Base-by-base conservation (phyloP, 2,329 filamentous ascomycete genomes). In the Phaeoacremonium minimum region DNA sequence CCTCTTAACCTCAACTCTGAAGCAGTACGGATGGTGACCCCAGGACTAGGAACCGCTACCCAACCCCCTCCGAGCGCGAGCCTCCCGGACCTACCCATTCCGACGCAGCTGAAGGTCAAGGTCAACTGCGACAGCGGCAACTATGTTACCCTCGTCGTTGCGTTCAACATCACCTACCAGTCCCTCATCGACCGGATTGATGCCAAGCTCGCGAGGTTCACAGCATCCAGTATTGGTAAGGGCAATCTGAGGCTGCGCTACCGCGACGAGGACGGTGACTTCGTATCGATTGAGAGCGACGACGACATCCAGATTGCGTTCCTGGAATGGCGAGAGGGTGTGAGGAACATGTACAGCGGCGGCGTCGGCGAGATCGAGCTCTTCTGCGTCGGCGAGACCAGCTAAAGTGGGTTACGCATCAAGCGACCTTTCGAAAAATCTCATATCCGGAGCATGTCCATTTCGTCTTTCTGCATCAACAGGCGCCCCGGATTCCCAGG, bases 221-320 rank as follows among this genome's bases (percentile, higher is more conserved):
- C 88, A 15, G 83, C 76, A 49, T 85, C 87, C 55, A 90, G 85
- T 36, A 90, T 96, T 52, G 82, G 82, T 49, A 84, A 80, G 53
- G 86, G 87, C 44, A 83, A 84, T 47, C 79, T 96, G 49, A 88
- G 89, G 63, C 69, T 98, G 38, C 86, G 89, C 44, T 98, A 97
- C 61, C 77, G 83, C 35, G 93, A 98, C 54, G 85, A 90, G 53
- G 93, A 98, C 47, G 87, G 87, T 33, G 93, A 97, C 53, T 91
- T 84, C 55, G 87, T 98, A 43, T 90, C 84, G 35, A 96, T 98
- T 37, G 85, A 93, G 57, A 91, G 85, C 43, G 93, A 98, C 52
- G 93, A 98, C 52, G 93, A 96, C 48, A 93, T 98, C 30, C 88
- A 94, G 52, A 89, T 93, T 49, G 93, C 93, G 5, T 95, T 98